Base-by-base conservation (phyloP, 176 grass and related monocot genomes). In the Tillandsia leiboldiana region DNA sequence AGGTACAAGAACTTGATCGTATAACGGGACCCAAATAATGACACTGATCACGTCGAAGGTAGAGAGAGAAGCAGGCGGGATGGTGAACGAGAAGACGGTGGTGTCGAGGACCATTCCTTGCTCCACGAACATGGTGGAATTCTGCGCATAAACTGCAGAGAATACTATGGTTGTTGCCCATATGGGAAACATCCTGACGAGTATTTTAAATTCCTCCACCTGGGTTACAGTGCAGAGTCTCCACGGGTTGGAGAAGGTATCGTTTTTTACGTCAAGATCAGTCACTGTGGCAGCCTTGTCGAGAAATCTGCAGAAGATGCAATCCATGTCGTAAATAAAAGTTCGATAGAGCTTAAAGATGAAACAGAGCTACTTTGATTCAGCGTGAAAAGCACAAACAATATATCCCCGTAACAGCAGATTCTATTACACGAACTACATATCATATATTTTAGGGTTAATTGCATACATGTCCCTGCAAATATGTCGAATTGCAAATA, bases 121-220 rank as follows among this genome's bases (percentile, higher is more conserved):
- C 59, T 96, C 91, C 58, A 96, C 91, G 66, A 96, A 96, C 91
- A 96, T 85, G 17, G 91, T 96, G 15, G 91, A 84, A 28, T 87
- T 96, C 73, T 96, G 87, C 69, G 91, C 81, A 70, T 96, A 87
- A 8, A 90, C 87, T 26, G 87, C 83, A 14, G 91, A 96, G 68
- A 96, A 96, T 11, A 95, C 78, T 64, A 95, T 95, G 2, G 87
- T 90, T 2, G 91, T 90, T 15, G 84, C 91, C 91, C 87, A 95
- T 49, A 95, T 66, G 64, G 91, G 91, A 70, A 95, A 83, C 91
- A 95, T 95, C 59, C 90, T 75, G 29, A 95, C 48, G 9, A 95
- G 70, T 68, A 95, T 90, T 83, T 95, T 95, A 68, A 95, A 72
- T 76, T 95, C 90, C 72, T 95, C 90, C 50, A 95, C 90, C 77